Evolutionary conservation across 1,139 yeast species (phyloP), one percentile per base, ranked within the genome.

Genomic region (Taphrina confusa): DNA sequence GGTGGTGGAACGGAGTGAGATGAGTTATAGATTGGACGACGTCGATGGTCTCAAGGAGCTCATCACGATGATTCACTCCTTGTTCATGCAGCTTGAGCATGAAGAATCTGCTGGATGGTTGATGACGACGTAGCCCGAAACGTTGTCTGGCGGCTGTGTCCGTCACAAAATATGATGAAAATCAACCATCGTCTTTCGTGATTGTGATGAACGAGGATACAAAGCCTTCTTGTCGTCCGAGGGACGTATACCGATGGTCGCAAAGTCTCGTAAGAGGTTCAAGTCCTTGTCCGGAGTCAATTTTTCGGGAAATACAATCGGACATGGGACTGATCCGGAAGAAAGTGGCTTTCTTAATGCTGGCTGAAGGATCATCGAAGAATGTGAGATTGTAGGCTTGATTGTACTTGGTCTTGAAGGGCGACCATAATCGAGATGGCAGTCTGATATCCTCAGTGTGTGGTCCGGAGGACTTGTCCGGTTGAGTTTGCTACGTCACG

Each of bases 391-490:
- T 37, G 25, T 37, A 37, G 25, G 18, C 25, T 16, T n/a, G 9
- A n/a, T 37, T 25, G 25, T 37, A 25, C 25, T 37, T 37, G 42
- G 42, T 37, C 42, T 37, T 37, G 25, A 37, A 37, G 8, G 42
- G 42, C 1, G 42, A 18, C 25, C 20, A 37, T 25, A 37, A 37
- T n/a, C n/a, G n/a, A n/a, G n/a, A n/a, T n/a, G n/a, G n/a, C n/a
- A n/a, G n/a, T n/a, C n/a, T n/a, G 42, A 37, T 25, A 18, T 25
- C 42, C 42, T 18, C 6, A 2, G 42, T 18, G 18, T 37, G 42
- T 37, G 25, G 42, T 16, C 42, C 42, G 25, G 20, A 37, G n/a
- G 42, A 37, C 42, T 37, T 37, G 42, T 37, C 42, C 8, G 42
- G 42, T 37, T 37, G 25, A 5, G 42, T 25, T 37, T 37, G 25